A percentile compares a stretch with the other conserved stretches of the same genome.
phyloP scores from a whole-genome alignment of 441 rosid species.

The Mallotus repandus region DNA sequence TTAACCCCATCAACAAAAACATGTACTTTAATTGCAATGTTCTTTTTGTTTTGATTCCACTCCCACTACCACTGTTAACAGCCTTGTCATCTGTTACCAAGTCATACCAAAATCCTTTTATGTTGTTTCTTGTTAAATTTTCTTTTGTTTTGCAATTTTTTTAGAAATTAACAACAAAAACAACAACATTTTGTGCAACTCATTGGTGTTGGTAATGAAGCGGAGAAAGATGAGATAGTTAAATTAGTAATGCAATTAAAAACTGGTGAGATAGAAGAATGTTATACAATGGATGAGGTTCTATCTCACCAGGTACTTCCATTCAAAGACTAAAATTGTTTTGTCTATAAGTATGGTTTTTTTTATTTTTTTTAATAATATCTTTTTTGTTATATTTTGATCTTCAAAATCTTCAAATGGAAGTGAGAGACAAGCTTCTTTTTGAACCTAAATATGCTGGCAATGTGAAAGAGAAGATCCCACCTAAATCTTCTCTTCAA shows the following conservation, averaged over 20 bases:
- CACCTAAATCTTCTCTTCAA: slow-evolving; percentile 70
- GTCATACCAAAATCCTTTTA: slow-evolving; percentile 28
- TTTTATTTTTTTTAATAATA: background rate
- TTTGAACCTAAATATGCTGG: slow-evolving; percentile 97
- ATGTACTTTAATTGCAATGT: too few species aligned
- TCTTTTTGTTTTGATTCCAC: too few species aligned
- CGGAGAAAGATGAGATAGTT: slow-evolving; percentile 93
- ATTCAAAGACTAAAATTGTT: background rate
- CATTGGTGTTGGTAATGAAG: slow-evolving; percentile 65
- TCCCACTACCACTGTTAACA: slow-evolving; percentile 45
- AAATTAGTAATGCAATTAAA: slow-evolving; percentile 77
- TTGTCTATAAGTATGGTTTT: background rate
- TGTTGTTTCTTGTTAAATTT: background rate
- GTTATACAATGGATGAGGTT: slow-evolving; percentile 77
- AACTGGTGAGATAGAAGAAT: slow-evolving; percentile 75
- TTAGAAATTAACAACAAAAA: too few species aligned
- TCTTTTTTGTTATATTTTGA: background rate
- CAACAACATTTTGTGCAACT: slow-evolving; percentile 39
- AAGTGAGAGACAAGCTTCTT: slow-evolving; percentile 88
- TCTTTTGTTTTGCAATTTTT: too few species aligned
- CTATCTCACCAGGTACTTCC: slow-evolving; percentile 67
- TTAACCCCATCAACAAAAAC: too few species aligned
- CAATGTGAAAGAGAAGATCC: slow-evolving; percentile 61
- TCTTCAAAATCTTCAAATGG: slow-evolving; percentile 79
- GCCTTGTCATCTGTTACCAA: slow-evolving; percentile 90